Conservation (phyloP, 78 protist species). For the Dictyostelium brefeldianum region DNA sequence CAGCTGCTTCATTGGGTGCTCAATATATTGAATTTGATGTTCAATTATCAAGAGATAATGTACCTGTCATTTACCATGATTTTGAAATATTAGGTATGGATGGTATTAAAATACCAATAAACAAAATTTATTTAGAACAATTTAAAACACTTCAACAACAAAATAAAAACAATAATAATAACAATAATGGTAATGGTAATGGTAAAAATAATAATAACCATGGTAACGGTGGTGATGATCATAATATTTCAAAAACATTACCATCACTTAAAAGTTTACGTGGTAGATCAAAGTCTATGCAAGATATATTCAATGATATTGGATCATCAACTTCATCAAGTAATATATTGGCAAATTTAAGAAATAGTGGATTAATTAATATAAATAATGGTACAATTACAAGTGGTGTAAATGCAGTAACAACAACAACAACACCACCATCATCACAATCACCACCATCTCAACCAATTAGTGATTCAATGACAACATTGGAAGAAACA, state of each 20-base stretch:
- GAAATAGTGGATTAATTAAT: background rate
- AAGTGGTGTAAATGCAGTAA: background rate
- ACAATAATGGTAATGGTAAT: background rate
- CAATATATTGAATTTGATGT: slow-evolving; percentile 89
- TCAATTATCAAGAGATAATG: slow-evolving; percentile 81
- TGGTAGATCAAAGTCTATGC: slow-evolving; percentile 39
- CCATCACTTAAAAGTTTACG: background rate
- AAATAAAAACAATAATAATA: background rate
- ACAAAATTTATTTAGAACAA: slow-evolving; percentile 24
- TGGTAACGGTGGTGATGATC: background rate
- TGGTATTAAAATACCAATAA: slow-evolving; percentile 55
- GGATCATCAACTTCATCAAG: background rate
- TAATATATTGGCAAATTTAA: slow-evolving; percentile 9
- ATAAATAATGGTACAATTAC: background rate
- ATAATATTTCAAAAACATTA: background rate
- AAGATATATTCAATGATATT: slow-evolving; percentile 20
- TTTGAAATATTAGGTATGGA: slow-evolving; percentile 30
- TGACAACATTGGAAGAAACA: slow-evolving; percentile 78
- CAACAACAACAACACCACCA: background rate
- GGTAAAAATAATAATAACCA: background rate
- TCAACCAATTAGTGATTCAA: slow-evolving; percentile 31
- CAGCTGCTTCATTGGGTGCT: slow-evolving; percentile 87
- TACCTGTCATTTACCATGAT: slow-evolving; percentile 87
- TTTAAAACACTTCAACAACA: slow-evolving; percentile 3
- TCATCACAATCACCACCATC: background rate